Percentiles rank a stretch among this genome's conserved stretches.
Evolutionary conservation across 2,329 filamentous ascomycete species (phyloP).

Genomic region (Fusarium falciforme): DNA sequence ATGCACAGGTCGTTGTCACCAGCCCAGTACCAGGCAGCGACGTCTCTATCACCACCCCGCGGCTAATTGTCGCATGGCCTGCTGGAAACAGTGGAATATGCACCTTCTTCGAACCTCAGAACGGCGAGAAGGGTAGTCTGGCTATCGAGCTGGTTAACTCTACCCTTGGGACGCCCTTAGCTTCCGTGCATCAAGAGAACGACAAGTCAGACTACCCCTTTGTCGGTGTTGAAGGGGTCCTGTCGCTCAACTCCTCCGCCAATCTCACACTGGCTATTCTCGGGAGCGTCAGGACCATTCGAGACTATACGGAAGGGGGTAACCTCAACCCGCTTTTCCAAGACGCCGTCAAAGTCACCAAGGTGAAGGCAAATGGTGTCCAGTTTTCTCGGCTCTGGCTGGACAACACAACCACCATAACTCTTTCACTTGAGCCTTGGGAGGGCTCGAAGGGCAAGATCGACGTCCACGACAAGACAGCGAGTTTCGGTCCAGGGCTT

Average conservation of each 20-base stretch:
- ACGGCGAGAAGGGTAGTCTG: constrained; percentile 64
- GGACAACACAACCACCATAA: constrained; percentile 69
- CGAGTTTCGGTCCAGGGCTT: constrained; percentile 62
- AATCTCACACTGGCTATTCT: constrained; percentile 66
- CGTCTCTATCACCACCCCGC: constrained; percentile 64
- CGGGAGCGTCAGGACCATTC: constrained; percentile 71
- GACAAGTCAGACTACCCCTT: constrained; percentile 49
- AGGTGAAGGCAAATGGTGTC: constrained; percentile 55
- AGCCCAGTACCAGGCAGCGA: constrained; percentile 66
- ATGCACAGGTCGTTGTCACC: constrained; percentile 70
- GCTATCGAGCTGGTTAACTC: constrained; percentile 64
- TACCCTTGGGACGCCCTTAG: constrained; percentile 57
- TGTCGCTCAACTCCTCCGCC: constrained; percentile 70
- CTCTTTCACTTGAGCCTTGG: constrained; percentile 59
- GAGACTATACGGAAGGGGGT: constrained; percentile 71
- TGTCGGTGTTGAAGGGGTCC: constrained; percentile 64
- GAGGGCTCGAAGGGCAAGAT: constrained; percentile 35
- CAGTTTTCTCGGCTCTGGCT: constrained; percentile 68
- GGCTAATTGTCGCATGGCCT: constrained; percentile 73
- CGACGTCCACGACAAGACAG: constrained; percentile 52
- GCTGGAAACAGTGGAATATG: constrained; percentile 72
- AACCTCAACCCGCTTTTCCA: constrained; percentile 65
- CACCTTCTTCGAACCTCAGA: constrained; percentile 66
- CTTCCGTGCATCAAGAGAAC: constrained; percentile 54
- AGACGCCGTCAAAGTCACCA: constrained; percentile 59